Percentiles rank a stretch among this genome's conserved stretches.
Evolutionary conservation across 129 eudicot species (phyloP).

Genomic region (Lonicera japonica): DNA sequence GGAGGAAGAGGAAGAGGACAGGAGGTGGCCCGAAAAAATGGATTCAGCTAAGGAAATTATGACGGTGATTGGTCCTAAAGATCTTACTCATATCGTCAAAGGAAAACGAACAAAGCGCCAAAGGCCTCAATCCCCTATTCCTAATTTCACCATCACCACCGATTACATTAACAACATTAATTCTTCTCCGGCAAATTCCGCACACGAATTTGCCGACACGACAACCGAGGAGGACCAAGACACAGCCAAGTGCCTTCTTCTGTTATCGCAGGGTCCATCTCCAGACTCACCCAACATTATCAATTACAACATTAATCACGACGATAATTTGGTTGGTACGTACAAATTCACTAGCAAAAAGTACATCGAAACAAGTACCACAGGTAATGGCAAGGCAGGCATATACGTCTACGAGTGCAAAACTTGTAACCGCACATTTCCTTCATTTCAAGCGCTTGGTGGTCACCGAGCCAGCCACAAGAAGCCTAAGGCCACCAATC

Average conservation of each 20-base stretch:
- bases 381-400: slow-evolving; percentile 24
- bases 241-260: slow-evolving; percentile 64
- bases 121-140: slow-evolving; percentile 64
- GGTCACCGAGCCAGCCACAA: slow-evolving; percentile 90
- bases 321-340: background rate
- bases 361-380: slow-evolving; percentile 29
- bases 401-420: slow-evolving; percentile 65
- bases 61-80: background rate
- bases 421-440: slow-evolving; percentile 64
- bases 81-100: slow-evolving; percentile 29
- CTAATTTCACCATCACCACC: slow-evolving; percentile 24
- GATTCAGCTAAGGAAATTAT: background rate
- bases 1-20: slow-evolving; percentile 12
- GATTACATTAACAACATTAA: slow-evolving; percentile 20
- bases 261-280: slow-evolving; percentile 48
- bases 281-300: background rate
- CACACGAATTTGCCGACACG: slow-evolving; percentile 9
- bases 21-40: background rate
- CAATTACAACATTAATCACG: no score
- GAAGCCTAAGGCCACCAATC: slow-evolving; percentile 43
- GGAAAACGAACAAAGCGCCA: slow-evolving; percentile 88
- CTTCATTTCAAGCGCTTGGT: slow-evolving; percentile 90
- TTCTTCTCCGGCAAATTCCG: slow-evolving; percentile 27
- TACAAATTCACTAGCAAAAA: slow-evolving; percentile 49
- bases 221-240: slow-evolving; percentile 64